phyloP scores from a whole-genome alignment of 495 filamentous ascomycete genomes.

The Thozetella sp. region DNA sequence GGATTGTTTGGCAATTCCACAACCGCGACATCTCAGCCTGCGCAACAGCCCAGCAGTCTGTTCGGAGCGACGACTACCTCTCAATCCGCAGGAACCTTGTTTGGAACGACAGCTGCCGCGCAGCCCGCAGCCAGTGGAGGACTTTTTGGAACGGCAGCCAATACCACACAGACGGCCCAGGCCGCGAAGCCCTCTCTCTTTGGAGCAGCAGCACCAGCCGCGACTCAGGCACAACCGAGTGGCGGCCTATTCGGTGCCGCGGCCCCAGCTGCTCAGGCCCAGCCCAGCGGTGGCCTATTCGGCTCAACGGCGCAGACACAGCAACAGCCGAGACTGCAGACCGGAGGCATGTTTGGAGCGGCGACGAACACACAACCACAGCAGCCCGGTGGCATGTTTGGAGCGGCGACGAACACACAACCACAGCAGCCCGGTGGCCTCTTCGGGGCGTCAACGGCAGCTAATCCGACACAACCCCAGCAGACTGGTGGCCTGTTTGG shows the following conservation, averaged over 20 bases:
- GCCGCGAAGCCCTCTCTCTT: constrained; percentile 3
- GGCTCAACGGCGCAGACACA: constrained; percentile 23
- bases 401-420: constrained; percentile 12
- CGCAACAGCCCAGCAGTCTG: constrained; percentile 42
- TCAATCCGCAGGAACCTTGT: constrained; percentile 18
- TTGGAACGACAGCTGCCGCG: constrained; percentile 17
- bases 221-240: constrained; percentile 44
- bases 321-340: constrained; percentile 14
- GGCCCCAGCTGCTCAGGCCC: constrained; percentile 20
- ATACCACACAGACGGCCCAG: constrained; percentile 6
- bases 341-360: constrained; percentile 15
- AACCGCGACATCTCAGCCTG: constrained; percentile 26
- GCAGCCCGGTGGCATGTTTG: constrained; percentile 15
- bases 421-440: constrained; percentile 28
- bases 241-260: constrained; percentile 29
- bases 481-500: constrained; percentile 37
- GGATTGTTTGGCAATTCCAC: constrained; percentile 47
- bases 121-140: constrained; percentile 29
- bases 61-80: constrained; percentile 48
- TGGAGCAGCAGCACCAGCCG: constrained; percentile 7
- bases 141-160: constrained; percentile 29
- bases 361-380: constrained; percentile 9
- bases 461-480: constrained; percentile 16
- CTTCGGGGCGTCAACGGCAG: constrained; percentile 19
- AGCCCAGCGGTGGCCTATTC: constrained; percentile 16